phyloP scores from a whole-genome alignment of 495 filamentous ascomycete genomes.

The Bathelium albidoporum region DNA sequence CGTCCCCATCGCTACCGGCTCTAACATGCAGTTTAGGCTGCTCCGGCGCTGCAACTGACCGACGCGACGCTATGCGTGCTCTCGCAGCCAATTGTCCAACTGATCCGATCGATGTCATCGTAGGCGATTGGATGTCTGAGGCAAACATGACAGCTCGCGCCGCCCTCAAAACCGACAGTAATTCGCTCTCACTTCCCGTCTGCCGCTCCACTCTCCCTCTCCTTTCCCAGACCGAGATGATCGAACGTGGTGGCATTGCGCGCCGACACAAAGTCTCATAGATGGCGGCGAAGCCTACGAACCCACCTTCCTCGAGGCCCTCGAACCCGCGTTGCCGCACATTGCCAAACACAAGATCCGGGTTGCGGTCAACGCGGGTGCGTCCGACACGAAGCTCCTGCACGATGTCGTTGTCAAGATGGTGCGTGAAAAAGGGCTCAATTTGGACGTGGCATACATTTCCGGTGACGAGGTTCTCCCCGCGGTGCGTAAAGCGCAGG shows the following conservation, averaged over 20 bases:
- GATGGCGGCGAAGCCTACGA: conserved; percentile 37
- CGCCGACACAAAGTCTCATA: conserved; percentile 9
- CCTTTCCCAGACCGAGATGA: neutral
- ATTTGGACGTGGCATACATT: conserved; percentile 45
- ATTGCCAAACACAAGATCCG: conserved; percentile 44
- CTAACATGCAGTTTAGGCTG: conserved; percentile 17
- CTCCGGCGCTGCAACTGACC: conserved; percentile 47
- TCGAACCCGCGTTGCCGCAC: conserved; percentile 42
- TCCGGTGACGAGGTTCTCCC: conserved; percentile 44
- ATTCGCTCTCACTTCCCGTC: too few species aligned
- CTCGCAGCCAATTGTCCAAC: conserved; percentile 40
- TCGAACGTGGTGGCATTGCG: neutral
- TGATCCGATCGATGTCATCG: conserved; percentile 47
- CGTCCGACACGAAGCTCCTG: conserved; percentile 40
- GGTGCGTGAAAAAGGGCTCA: conserved; percentile 34
- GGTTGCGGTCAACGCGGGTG: conserved; percentile 50
- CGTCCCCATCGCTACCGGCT: neutral
- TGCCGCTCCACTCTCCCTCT: neutral
- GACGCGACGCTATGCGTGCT: conserved; percentile 44
- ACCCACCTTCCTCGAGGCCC: conserved; percentile 41
- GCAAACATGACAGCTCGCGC: conserved; percentile 42
- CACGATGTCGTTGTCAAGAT: conserved; percentile 37
- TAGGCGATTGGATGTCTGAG: conserved; percentile 50
- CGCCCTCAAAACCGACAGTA: conserved; percentile 34
- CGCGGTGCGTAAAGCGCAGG: conserved; percentile 32